These are phyloP conservation scores for Coemansia sp. DNA, from an alignment of 192 early-diverging fungal genomes.

Conservation along the genomic window DNA sequence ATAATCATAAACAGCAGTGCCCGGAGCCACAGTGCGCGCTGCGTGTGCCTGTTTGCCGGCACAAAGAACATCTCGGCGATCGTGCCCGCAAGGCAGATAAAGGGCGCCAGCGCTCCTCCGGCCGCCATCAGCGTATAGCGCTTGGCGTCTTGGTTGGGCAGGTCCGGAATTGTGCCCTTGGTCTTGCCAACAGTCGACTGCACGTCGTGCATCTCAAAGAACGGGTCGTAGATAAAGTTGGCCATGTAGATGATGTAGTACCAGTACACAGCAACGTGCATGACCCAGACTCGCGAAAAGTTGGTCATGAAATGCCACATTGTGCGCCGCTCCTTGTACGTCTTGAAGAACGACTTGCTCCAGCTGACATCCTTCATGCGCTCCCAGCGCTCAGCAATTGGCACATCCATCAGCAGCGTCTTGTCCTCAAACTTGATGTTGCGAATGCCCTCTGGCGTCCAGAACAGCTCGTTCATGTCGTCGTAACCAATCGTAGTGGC, in stretches of 20 bases:
- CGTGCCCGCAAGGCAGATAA: constrained; percentile 65
- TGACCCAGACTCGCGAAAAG: constrained; percentile 84
- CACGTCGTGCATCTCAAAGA: constrained; percentile 52
- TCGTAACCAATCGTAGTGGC: constrained; percentile 75
- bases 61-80: constrained; percentile 73
- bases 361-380: constrained; percentile 67
- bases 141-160: constrained; percentile 53
- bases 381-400: constrained; percentile 63
- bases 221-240: constrained; percentile 64
- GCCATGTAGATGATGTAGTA: constrained; percentile 76
- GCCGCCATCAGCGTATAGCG: constrained; percentile 67
- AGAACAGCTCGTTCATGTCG: constrained; percentile 83
- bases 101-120: constrained; percentile 68
- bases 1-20: constrained; percentile 61
- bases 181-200: constrained; percentile 48
- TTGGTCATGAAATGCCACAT: constrained; percentile 82
- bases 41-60: constrained; percentile 59
- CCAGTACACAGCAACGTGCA: constrained; percentile 76
- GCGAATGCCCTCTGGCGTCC: constrained; percentile 67
- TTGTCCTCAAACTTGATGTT: constrained; percentile 60
- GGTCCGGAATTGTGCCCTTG: constrained; percentile 24
- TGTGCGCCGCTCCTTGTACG: constrained; percentile 81
- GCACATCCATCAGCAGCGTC: constrained; percentile 60
- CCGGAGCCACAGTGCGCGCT: constrained; percentile 59
- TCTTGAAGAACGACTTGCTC: constrained; percentile 72